Evolutionary conservation across 2,329 filamentous ascomycete species (phyloP), one percentile per base, ranked within the genome.

Genomic region (Beauveria australis): DNA sequence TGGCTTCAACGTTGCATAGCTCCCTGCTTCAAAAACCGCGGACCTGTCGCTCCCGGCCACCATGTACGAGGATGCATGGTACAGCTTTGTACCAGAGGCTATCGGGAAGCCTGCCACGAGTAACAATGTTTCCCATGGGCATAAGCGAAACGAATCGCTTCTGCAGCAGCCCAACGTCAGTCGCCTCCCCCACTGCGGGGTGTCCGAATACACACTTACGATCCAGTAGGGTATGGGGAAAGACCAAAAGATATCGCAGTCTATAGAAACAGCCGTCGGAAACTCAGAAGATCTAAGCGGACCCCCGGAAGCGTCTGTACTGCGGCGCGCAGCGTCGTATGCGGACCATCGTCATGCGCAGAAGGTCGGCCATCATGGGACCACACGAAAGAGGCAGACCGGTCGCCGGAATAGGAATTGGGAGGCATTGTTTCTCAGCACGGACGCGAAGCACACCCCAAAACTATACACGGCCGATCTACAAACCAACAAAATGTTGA

Each of bases 51-150:
- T 57, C 24, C 56, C 40, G 46, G 53, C 33, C 53, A 48, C 59
- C 53, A 92, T 91, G 88, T 90, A 90, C 73, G 89, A 93, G 74
- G 89, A 93, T 73, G 86, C 88, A 33, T 93, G 89, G 89, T 91
- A 92, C 76, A 90, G 82, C 71, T 87, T 91, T 70, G 84, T 89
- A 65, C 83, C 88, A 28, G 84, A 88, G 60, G 74, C 82, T 59
- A 76, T 81, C 61, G 75, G 80, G 64, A 81, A 79, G 67, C 77
- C 77, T 63, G 74, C 75, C n/a, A 67, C 76, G 48, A 73, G 77
- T 26, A 75, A 78, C 46, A 69, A 68, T 37, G 75, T 78, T 61
- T 68, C 74, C 53, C 66, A 78, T 49, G 81, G 80, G 55, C 88
- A 89, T 69, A 82, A 81, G 65, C 84, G 89, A 62, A 85, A 82